These are phyloP conservation scores for Colletotrichum graminicola DNA, from an alignment of 2,329 filamentous ascomycete species.

Conservation along the genomic window DNA sequence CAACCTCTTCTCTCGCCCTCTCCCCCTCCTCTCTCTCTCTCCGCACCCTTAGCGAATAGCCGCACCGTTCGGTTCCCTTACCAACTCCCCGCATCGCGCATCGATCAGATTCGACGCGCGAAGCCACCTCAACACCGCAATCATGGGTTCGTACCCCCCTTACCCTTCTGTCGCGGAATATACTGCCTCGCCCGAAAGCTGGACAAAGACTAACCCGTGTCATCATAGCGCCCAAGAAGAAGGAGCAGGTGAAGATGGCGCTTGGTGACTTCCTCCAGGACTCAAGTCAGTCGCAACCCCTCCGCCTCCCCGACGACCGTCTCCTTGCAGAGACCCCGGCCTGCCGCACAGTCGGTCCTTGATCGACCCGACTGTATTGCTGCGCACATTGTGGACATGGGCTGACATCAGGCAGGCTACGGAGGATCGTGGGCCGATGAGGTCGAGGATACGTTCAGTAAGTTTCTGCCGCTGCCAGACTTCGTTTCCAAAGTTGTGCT, in stretches of 20 bases:
- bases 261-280: conserved; percentile 96
- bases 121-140: conserved; percentile 64
- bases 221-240: conserved; percentile 86
- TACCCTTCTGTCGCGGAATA: not conserved
- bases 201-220: conserved; percentile 39
- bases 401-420: conserved; percentile 56
- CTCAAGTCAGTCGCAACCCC: conserved; percentile 75
- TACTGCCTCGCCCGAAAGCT: not conserved
- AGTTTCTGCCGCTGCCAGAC: conserved; percentile 52
- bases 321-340: conserved; percentile 17
- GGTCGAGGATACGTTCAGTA: conserved; percentile 91
- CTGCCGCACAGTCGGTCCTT: conserved; percentile 45
- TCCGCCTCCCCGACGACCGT: conserved; percentile 43
- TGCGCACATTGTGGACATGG: conserved; percentile 3
- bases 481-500: conserved; percentile 42
- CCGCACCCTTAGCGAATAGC: conserved; percentile 39
- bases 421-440: conserved; percentile 98
- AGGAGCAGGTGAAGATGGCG: conserved; percentile 96
- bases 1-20: conserved; percentile 7
- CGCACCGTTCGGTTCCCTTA: conserved; percentile 33
- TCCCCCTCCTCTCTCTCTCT: conserved; percentile 17
- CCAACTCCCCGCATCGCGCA: conserved; percentile 50
- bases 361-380: conserved; percentile 40
- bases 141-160: conserved; percentile 65
- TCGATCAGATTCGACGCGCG: conserved; percentile 57